These are phyloP conservation scores for Ceratobasidium sp. DNA, from an alignment of 1,284 basidiomycete genomes.

Conservation along the genomic window DNA sequence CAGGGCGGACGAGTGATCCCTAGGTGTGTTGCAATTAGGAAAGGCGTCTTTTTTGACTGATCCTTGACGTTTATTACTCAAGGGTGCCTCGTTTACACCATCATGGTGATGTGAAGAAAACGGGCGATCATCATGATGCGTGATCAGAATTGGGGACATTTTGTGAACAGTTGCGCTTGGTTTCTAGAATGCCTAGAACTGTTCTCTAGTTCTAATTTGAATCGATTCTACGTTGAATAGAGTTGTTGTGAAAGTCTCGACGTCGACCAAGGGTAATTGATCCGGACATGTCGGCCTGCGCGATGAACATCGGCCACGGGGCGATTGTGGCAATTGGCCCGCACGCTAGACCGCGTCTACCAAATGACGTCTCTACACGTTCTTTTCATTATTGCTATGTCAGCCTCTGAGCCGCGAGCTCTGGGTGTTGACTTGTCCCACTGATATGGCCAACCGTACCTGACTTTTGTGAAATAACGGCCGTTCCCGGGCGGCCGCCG, in stretches of 20 bases:
- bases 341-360: neutral
- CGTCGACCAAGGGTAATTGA: slow-evolving; percentile 34
- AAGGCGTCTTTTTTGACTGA: slow-evolving; percentile 9
- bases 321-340: neutral
- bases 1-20: slow-evolving; percentile 22
- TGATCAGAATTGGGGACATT: too few relatives aligned
- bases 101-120: slow-evolving; percentile 17
- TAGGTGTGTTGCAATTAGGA: slow-evolving; percentile 2
- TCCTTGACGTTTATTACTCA: slow-evolving; percentile 36
- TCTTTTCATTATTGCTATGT: slow-evolving; percentile 33
- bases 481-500: slow-evolving; percentile 15
- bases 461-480: slow-evolving; percentile 23
- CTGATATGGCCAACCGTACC: slow-evolving; percentile 24
- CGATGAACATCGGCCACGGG: slow-evolving; percentile 12
- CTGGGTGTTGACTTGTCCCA: neutral
- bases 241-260: slow-evolving; percentile 14
- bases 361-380: slow-evolving; percentile 36
- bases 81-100: slow-evolving; percentile 28
- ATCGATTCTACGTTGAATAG: slow-evolving; percentile 36
- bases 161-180: neutral
- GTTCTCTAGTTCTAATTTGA: slow-evolving; percentile 35
- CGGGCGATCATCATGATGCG: slow-evolving; percentile 31
- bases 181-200: too few relatives aligned
- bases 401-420: neutral
- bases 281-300: slow-evolving; percentile 30